Evolutionary conservation across 768 basidiomycete species (phyloP).

Genomic region (Tylopilus felleus): DNA sequence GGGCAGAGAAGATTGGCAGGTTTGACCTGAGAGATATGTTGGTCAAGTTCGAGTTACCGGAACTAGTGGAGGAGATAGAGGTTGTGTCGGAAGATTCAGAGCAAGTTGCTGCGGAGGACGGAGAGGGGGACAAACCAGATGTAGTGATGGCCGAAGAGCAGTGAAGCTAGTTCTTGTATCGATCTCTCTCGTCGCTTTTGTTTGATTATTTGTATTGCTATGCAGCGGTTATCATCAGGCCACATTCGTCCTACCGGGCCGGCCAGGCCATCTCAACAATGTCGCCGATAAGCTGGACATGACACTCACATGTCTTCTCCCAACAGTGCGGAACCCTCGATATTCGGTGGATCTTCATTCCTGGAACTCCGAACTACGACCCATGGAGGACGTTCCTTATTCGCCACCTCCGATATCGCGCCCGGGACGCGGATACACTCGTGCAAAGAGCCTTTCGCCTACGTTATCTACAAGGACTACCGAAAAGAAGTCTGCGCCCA

Average conservation of each 20-base stretch:
- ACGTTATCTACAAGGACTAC: slow-evolving; percentile 59
- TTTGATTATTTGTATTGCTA: neutral
- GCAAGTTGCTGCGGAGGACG: neutral
- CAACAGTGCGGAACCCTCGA: neutral
- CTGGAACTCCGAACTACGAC: slow-evolving; percentile 34
- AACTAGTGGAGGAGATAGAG: slow-evolving; percentile 10
- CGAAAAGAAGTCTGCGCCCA: slow-evolving; percentile 64
- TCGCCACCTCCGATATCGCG: slow-evolving; percentile 41
- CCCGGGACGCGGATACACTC: slow-evolving; percentile 43
- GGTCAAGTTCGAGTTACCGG: slow-evolving; percentile 14
- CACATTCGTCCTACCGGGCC: neutral
- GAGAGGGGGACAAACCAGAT: neutral
- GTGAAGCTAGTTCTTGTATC: neutral
- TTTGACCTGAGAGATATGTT: slow-evolving; percentile 24
- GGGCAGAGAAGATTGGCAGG: slow-evolving; percentile 21
- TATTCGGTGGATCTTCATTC: slow-evolving; percentile 10
- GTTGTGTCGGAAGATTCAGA: neutral
- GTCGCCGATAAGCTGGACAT: neutral
- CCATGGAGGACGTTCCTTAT: slow-evolving; percentile 53
- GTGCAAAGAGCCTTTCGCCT: slow-evolving; percentile 49
- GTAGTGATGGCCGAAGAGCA: slow-evolving; percentile 4
- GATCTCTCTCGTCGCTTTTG: neutral
- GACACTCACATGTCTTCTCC: slow-evolving; percentile 6
- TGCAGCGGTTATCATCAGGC: neutral
- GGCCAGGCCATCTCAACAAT: too few species aligned